phyloP scores from a whole-genome alignment of 208 protist genomes.

The Endotrypanum monterogeii region DNA sequence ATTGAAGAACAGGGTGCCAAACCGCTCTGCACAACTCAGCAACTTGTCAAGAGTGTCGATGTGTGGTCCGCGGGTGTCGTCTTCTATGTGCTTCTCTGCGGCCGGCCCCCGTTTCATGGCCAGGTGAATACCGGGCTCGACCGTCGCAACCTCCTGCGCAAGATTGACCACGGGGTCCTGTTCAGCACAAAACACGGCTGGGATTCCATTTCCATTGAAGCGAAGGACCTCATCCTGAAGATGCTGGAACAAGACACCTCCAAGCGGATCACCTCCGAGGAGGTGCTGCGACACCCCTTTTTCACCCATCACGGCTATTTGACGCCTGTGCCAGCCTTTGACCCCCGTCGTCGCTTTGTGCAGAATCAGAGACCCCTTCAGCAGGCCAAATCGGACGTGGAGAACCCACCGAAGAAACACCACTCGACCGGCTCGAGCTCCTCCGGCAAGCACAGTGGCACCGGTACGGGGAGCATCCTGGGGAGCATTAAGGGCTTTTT shows the following conservation, averaged over 20 bases:
- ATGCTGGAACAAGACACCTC: slow-evolving; percentile 81
- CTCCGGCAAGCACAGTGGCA: slow-evolving; percentile 22
- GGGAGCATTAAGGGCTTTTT: slow-evolving; percentile 34
- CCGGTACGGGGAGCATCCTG: slow-evolving; percentile 24
- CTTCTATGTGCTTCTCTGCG: slow-evolving; percentile 83
- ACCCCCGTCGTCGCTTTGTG: slow-evolving; percentile 26
- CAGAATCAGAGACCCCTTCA: slow-evolving; percentile 33
- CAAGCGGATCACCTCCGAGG: slow-evolving; percentile 63
- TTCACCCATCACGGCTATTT: slow-evolving; percentile 68
- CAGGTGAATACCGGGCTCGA: slow-evolving; percentile 84
- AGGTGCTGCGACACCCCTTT: slow-evolving; percentile 83
- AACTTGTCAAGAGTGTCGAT: slow-evolving; percentile 86
- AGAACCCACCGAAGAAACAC: not conserved
- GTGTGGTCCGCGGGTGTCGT: slow-evolving; percentile 90
- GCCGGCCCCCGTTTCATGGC: slow-evolving; percentile 83
- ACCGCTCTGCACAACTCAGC: slow-evolving; percentile 76
- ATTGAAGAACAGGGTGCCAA: slow-evolving; percentile 84
- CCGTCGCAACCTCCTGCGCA: slow-evolving; percentile 68
- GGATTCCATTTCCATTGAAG: slow-evolving; percentile 68
- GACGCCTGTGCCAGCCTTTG: slow-evolving; percentile 32
- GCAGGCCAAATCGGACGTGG: not conserved
- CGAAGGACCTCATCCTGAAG: slow-evolving; percentile 76
- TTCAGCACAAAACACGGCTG: slow-evolving; percentile 80
- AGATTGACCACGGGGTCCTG: slow-evolving; percentile 84
- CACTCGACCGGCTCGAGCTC: not conserved